Evolutionary conservation across 345 rosid species (phyloP), one percentile per base, ranked within the genome.

Genomic region (Arabis alpina): DNA sequence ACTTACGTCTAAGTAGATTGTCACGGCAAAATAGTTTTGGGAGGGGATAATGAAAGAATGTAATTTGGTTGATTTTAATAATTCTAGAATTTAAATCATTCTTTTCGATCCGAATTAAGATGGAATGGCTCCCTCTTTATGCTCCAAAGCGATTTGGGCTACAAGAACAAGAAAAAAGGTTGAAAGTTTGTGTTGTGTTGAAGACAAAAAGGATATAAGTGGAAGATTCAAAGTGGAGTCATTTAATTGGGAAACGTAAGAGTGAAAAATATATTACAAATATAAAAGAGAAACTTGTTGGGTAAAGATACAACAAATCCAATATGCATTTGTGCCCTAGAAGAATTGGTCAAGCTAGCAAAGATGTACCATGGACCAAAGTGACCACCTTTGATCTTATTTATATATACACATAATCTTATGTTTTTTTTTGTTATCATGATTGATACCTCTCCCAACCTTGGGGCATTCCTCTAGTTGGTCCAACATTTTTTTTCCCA

Each of bases 391-490:
- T 75, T 75, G 79, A 75, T 68, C 70, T 62, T 60, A 53, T 52
- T 41, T 59, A 42, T 74, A 42, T 59, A 13, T 73, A 30, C 60
- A 50, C 60, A 52, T 36, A 36, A 36, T 67, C 73, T 60, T 53
- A 74, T 60, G 62, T 74, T 58, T 40, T 60, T 61, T 40, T 59
- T 1, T 10, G 11, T 34, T 19, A 24, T 60, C 63, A 66, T 67
- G 56, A 67, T 74, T 69, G 84, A 85, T 80, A 81, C 87, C 80
- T 78, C 85, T 49, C 86, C 86, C 81, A 74, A 57, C 61, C 58
- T 73, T 71, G 76, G 74, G 80, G 86, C 85, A 80, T 85, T 78
- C 85, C 56, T 66, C 67, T 62, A 14, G 54, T 68, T 70, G 70
- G 68, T 54, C 66, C 75, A 58, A 54, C 48, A 3, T 4, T 78